Evolutionary conservation across 306 rosid genomes (phyloP).

Genomic region (Acacia crassicarpa): DNA sequence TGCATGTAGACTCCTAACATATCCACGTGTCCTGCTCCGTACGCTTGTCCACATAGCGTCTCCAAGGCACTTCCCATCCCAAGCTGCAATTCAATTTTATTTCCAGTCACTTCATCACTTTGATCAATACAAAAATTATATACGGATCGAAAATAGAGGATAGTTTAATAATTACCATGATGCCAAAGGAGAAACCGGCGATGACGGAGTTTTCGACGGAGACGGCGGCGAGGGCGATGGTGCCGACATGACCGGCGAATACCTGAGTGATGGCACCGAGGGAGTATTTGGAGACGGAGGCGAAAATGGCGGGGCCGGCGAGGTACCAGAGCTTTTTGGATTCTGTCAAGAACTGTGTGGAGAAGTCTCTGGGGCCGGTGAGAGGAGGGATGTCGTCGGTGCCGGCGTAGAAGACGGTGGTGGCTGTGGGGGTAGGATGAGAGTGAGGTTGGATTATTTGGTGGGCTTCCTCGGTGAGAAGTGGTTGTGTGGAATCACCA

Average conservation of each 20-base stretch:
- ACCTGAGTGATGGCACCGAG: slow-evolving; percentile 85
- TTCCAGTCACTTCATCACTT: neutral
- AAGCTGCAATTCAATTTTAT: slow-evolving; percentile 34
- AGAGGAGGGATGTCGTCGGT: slow-evolving; percentile 68
- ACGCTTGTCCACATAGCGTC: slow-evolving; percentile 91
- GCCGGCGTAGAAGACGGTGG: slow-evolving; percentile 44
- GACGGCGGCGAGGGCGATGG: slow-evolving; percentile 84
- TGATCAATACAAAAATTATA: neutral
- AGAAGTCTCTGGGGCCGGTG: slow-evolving; percentile 36
- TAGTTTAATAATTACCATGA: slow-evolving; percentile 42
- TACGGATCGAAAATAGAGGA: too few species aligned
- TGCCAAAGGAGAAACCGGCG: slow-evolving; percentile 83
- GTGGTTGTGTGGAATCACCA: neutral
- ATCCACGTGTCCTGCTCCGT: slow-evolving; percentile 71
- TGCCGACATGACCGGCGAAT: slow-evolving; percentile 75
- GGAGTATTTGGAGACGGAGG: slow-evolving; percentile 77
- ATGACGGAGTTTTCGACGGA: slow-evolving; percentile 88
- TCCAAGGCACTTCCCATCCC: slow-evolving; percentile 98
- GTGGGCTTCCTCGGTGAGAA: slow-evolving; percentile 5
- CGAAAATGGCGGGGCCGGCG: slow-evolving; percentile 91
- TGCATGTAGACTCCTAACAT: slow-evolving; percentile 92
- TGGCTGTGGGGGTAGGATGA: neutral
- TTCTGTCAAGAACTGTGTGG: slow-evolving; percentile 49
- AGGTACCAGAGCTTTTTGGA: slow-evolving; percentile 83
- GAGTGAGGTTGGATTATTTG: neutral